Percentiles rank a stretch among this genome's conserved stretches.
Evolutionary conservation across 441 rosid genomes (phyloP).

Genomic region (Aleurites moluccanus): DNA sequence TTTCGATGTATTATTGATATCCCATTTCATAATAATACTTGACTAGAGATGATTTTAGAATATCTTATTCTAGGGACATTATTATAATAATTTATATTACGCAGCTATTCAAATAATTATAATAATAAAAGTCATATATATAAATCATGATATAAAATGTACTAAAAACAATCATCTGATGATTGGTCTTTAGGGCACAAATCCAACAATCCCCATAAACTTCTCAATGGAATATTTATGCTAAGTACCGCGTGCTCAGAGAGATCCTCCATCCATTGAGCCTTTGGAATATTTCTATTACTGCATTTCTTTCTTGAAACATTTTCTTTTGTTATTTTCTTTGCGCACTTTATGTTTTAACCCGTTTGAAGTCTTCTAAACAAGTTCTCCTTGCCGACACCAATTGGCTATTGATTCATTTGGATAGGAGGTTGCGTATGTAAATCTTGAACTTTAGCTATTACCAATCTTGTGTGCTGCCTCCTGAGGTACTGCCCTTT

Average conservation of each 20-base stretch:
- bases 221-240: neutral
- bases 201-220: neutral
- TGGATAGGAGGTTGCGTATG: neutral
- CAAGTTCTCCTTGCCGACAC: neutral
- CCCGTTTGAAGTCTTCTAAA: conserved; percentile 5
- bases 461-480: neutral
- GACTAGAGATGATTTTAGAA: too few relatives aligned
- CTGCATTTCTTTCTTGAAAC: neutral
- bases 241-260: neutral
- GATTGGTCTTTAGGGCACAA: too few relatives aligned
- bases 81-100: too few relatives aligned
- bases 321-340: neutral
- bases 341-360: neutral
- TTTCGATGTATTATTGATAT: too few relatives aligned
- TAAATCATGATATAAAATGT: too few relatives aligned
- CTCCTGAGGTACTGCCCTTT: neutral
- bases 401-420: neutral
- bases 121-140: too few relatives aligned
- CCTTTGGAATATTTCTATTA: neutral
- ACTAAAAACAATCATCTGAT: too few relatives aligned
- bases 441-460: neutral
- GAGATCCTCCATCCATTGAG: neutral
- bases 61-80: too few relatives aligned
- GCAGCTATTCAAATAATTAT: too few relatives aligned
- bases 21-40: too few relatives aligned